Evolutionary conservation across 2,329 filamentous ascomycete genomes (phyloP).

Genomic region (Colletotrichum siamense): DNA sequence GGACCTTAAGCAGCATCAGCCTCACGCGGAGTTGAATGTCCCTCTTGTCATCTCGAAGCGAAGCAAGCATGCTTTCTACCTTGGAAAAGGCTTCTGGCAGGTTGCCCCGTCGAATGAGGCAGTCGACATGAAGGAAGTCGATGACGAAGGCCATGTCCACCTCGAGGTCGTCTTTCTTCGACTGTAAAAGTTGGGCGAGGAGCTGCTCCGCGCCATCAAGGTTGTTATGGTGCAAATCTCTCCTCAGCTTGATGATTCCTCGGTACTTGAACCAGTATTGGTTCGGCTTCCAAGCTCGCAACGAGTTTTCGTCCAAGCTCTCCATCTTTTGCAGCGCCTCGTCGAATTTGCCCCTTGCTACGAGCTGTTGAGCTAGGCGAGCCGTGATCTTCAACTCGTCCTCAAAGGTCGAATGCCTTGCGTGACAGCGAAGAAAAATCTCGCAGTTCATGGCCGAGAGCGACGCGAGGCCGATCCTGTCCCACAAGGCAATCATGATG

Average conservation of each 20-base stretch:
- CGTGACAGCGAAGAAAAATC: constrained; percentile 77
- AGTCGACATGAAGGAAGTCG: constrained; percentile 58
- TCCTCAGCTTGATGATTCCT: constrained; percentile 68
- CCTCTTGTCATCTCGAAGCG: constrained; percentile 49
- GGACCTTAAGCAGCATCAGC: constrained; percentile 75
- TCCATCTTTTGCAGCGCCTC: constrained; percentile 59
- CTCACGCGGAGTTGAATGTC: constrained; percentile 71
- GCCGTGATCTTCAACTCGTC: constrained; percentile 80
- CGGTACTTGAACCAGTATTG: constrained; percentile 75
- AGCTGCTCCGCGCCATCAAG: constrained; percentile 56
- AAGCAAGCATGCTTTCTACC: constrained; percentile 49
- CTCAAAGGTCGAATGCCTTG: constrained; percentile 64
- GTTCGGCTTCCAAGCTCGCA: constrained; percentile 77
- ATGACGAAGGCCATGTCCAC: constrained; percentile 57
- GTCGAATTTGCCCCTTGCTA: constrained; percentile 72
- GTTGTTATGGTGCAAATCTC: constrained; percentile 63
- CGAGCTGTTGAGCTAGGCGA: constrained; percentile 63
- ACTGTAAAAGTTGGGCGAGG: constrained; percentile 58
- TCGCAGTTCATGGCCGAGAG: constrained; percentile 69
- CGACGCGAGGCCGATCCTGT: constrained; percentile 69
- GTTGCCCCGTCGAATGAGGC: constrained; percentile 53
- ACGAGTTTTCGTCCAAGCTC: constrained; percentile 60
- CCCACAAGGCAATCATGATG: constrained; percentile 76
- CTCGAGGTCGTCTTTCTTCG: constrained; percentile 54
- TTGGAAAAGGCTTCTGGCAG: constrained; percentile 53